Evolutionary conservation across 176 grass and related monocot genomes (phyloP), one percentile per base, ranked within the genome.

Genomic region (Ensete ventricosum): DNA sequence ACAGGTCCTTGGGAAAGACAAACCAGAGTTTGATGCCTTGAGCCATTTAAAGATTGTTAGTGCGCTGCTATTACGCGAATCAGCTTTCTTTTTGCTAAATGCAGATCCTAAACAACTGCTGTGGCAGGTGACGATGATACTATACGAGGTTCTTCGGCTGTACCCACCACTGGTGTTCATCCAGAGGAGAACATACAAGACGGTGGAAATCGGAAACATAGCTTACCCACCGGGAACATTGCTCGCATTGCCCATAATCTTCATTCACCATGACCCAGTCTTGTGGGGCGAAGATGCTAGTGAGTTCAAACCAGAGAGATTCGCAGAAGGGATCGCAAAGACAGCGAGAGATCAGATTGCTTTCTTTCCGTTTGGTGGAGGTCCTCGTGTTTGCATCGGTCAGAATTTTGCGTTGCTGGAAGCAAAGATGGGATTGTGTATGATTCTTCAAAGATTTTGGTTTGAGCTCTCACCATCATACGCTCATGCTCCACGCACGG

Each of bases 81-180:
- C 3, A 34, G 29, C 29, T 34, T 34, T 34, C 29, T 34, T 34
- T 29, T 4, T 0, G 29, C 3, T 0, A 4, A 34, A 34, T 34
- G 29, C 29, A 5, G 29, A 34, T 3, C 4, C 29, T 34, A 5
- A 34, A 34, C 29, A 43, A 59, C 20, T 34, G 19, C 17, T 19
- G 8, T 75, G 23, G 14, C 51, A 75, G 73, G 73, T 75, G 73
- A 75, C 73, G 1, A 75, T 75, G 73, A 58, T 75, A 34, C 54
- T 75, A 0, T 75, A 75, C 48, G 73, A 75, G 13, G 73, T 75
- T 75, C 73, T 75, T 59, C 57, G 73, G 48, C 17, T 75, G 43
- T 75, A 75, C 25, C 73, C 73, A 60, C 73, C 73, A 12, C 1
- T 11, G 8, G 1, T 5, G 57, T 1, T 59, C 25, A 29, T 75